Conservation (phyloP, 805 yeast species). For the Metschnikowia picachoensis region DNA sequence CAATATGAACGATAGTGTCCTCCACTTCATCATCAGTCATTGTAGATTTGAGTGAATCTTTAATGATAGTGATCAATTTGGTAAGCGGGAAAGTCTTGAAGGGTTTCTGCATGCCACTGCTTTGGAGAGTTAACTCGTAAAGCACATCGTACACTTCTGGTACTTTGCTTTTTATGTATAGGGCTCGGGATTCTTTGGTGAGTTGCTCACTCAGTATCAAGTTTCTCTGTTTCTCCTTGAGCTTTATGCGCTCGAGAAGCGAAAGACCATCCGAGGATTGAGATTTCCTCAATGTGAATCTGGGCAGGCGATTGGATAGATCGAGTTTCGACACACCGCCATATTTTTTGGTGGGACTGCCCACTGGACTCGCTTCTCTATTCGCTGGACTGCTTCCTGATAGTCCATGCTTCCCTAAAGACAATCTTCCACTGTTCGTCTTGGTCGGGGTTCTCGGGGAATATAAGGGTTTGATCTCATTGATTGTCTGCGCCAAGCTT, state of each 20-base stretch:
- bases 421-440: no score
- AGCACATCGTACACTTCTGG: slow-evolving; percentile 33
- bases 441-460: no score
- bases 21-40: slow-evolving; percentile 27
- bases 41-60: slow-evolving; percentile 33
- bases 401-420: no score
- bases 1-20: slow-evolving; percentile 26
- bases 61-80: slow-evolving; percentile 26
- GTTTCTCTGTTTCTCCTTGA: slow-evolving; percentile 28
- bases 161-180: slow-evolving; percentile 26
- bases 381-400: no score
- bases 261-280: slow-evolving; percentile 24
- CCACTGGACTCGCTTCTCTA: no score
- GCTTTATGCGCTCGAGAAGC: slow-evolving; percentile 37
- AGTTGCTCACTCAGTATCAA: slow-evolving; percentile 7
- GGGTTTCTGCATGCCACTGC: neutral
- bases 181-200: slow-evolving; percentile 22
- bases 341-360: neutral
- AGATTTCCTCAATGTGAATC: slow-evolving; percentile 30
- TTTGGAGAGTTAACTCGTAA: slow-evolving; percentile 22
- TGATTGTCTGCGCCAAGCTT: no score
- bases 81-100: slow-evolving; percentile 21
- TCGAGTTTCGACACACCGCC: slow-evolving; percentile 1
- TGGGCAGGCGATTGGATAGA: slow-evolving; percentile 32
- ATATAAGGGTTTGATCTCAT: no score